Evolutionary conservation across 352 stramenopile genomes (phyloP).

Genomic region (Halophytophthora batemanensis): DNA sequence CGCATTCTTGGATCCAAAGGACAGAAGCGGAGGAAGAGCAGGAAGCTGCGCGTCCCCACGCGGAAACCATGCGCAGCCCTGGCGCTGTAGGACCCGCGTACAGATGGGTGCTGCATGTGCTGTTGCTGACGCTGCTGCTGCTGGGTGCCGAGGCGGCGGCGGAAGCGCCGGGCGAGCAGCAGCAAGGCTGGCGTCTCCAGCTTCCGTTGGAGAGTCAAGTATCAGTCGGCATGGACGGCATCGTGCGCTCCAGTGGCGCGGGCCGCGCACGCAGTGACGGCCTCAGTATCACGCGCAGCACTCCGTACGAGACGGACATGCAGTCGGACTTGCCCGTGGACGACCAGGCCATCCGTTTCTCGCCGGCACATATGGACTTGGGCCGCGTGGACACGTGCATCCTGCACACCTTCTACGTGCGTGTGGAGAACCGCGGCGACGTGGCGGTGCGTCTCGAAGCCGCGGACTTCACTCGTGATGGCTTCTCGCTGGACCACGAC

Average conservation of each 20-base stretch:
- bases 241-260: slow-evolving; percentile 16
- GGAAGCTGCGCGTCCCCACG: too few species aligned
- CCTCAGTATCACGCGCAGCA: slow-evolving; percentile 38
- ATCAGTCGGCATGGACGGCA: slow-evolving; percentile 14
- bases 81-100: slow-evolving; percentile 6
- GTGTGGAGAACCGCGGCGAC: slow-evolving; percentile 33
- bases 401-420: slow-evolving; percentile 27
- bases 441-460: slow-evolving; percentile 30
- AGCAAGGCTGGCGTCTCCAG: slow-evolving; percentile 5
- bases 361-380: slow-evolving; percentile 29
- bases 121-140: slow-evolving; percentile 17
- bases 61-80: slow-evolving; percentile 14
- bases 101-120: slow-evolving; percentile 9
- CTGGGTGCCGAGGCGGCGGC: background rate
- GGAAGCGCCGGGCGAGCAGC: slow-evolving; percentile 5
- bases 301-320: slow-evolving; percentile 5
- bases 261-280: slow-evolving; percentile 28
- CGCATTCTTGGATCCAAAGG: slow-evolving; percentile 10
- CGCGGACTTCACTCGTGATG: slow-evolving; percentile 40
- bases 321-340: slow-evolving; percentile 8
- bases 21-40: background rate
- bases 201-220: slow-evolving; percentile 19
- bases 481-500: slow-evolving; percentile 37
- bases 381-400: slow-evolving; percentile 35
- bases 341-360: slow-evolving; percentile 37